These are phyloP conservation scores for Fusarium ambrosium DNA, from an alignment of 2,329 filamentous ascomycete species.

Conservation along the genomic window DNA sequence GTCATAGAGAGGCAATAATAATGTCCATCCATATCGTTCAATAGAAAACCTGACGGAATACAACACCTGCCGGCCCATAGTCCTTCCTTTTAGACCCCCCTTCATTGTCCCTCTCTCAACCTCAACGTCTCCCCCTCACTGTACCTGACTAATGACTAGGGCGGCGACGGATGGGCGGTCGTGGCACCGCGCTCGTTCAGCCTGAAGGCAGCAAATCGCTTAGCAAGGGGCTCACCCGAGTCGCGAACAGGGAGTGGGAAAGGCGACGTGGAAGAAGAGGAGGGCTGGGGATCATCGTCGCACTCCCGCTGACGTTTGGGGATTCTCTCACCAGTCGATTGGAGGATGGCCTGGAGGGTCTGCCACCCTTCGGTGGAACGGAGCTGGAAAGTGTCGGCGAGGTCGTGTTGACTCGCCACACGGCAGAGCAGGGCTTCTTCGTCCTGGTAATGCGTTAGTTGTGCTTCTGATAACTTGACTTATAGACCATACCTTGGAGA, in stretches of 20 bases:
- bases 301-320: constrained; percentile 73
- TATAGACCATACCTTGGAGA: constrained; percentile 79
- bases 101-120: neutral
- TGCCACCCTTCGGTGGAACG: constrained; percentile 93
- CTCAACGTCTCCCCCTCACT: constrained; percentile 1
- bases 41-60: constrained; percentile 25
- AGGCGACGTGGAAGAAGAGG: constrained; percentile 46
- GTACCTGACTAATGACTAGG: constrained; percentile 37
- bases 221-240: constrained; percentile 71
- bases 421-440: constrained; percentile 89
- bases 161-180: constrained; percentile 42
- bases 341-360: constrained; percentile 90
- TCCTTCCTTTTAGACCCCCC: constrained; percentile 4
- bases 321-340: constrained; percentile 97
- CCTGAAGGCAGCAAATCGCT: constrained; percentile 76
- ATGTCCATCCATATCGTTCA: constrained; percentile 14
- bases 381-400: constrained; percentile 84
- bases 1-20: constrained; percentile 32
- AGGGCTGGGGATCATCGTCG: constrained; percentile 51
- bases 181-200: constrained; percentile 61
- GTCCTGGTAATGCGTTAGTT: constrained; percentile 69
- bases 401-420: constrained; percentile 84
- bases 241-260: constrained; percentile 49
- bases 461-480: neutral
- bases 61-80: constrained; percentile 4